Evolutionary conservation across 768 basidiomycete genomes (phyloP).

Genomic region (Trametes cingulata): DNA sequence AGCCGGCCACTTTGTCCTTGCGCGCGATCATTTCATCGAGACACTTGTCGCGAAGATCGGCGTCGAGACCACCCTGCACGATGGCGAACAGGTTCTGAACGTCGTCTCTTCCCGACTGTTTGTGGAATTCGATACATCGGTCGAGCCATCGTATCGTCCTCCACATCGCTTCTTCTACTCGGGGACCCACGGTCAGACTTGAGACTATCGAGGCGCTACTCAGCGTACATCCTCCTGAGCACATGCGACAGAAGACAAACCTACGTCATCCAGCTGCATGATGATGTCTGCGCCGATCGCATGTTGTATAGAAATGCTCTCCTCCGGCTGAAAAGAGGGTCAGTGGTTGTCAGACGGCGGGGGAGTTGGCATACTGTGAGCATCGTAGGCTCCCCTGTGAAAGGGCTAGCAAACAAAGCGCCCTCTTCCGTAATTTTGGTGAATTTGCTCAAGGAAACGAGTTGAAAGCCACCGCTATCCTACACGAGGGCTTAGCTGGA

Average conservation of each 20-base stretch:
- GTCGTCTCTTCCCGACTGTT: conserved; percentile 60
- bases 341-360: background rate
- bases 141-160: conserved; percentile 90
- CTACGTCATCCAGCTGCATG: conserved; percentile 93
- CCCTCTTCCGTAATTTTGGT: conserved; percentile 88
- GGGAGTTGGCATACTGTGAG: conserved; percentile 57
- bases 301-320: conserved; percentile 89
- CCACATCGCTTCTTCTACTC: conserved; percentile 87
- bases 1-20: conserved; percentile 78
- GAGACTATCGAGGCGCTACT: conserved; percentile 49
- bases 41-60: conserved; percentile 69
- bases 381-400: conserved; percentile 87
- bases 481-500: conserved; percentile 34
- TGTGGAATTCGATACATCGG: conserved; percentile 78
- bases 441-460: conserved; percentile 83
- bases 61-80: conserved; percentile 84
- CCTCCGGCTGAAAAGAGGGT: conserved; percentile 64
- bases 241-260: conserved; percentile 42
- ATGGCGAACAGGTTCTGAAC: conserved; percentile 90
- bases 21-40: conserved; percentile 80
- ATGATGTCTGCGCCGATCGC: conserved; percentile 91
- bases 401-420: conserved; percentile 81
- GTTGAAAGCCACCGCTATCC: conserved; percentile 91
- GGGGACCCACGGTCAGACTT: conserved; percentile 75
- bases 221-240: background rate